These are phyloP conservation scores for Cyphellophora europaea DNA, from an alignment of 2,329 filamentous ascomycete genomes.

Conservation along the genomic window DNA sequence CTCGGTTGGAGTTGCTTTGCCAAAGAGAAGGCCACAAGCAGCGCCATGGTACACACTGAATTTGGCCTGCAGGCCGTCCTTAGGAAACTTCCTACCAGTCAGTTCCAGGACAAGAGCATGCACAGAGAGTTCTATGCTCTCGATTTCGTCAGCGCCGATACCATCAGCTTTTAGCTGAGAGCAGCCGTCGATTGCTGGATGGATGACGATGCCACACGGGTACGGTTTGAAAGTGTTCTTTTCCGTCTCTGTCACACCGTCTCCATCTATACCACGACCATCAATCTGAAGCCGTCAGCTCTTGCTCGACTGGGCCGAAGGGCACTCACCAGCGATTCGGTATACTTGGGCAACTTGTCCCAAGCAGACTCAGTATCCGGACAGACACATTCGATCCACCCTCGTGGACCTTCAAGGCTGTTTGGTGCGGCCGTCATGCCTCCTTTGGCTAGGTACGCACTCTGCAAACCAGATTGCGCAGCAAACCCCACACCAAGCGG, in stretches of 20 bases:
- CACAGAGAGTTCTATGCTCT: constrained; percentile 33
- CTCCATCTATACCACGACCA: constrained; percentile 20
- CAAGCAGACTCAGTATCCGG: background rate
- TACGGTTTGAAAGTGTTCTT: constrained; percentile 49
- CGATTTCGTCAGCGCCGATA: constrained; percentile 24
- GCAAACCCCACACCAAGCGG: constrained; percentile 46
- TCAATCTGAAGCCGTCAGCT: too few species aligned
- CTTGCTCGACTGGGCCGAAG: too few species aligned
- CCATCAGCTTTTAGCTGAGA: constrained; percentile 31
- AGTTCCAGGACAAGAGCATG: constrained; percentile 46
- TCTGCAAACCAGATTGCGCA: constrained; percentile 42
- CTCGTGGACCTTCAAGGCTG: constrained; percentile 43
- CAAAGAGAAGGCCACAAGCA: constrained; percentile 41
- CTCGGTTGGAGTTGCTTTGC: constrained; percentile 42
- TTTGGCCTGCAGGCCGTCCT: constrained; percentile 43
- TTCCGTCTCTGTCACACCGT: constrained; percentile 40
- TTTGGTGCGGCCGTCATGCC: constrained; percentile 40
- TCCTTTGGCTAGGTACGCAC: constrained; percentile 35
- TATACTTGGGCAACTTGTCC: constrained; percentile 8
- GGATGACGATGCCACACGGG: constrained; percentile 49
- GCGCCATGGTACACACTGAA: constrained; percentile 48
- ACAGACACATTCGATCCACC: constrained; percentile 44
- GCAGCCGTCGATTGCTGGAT: constrained; percentile 45
- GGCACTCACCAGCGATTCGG: constrained; percentile 29
- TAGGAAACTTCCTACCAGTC: constrained; percentile 41